Evolutionary conservation across 164 flowering plant species (phyloP).

Genomic region (Stephania cephalantha): DNA sequence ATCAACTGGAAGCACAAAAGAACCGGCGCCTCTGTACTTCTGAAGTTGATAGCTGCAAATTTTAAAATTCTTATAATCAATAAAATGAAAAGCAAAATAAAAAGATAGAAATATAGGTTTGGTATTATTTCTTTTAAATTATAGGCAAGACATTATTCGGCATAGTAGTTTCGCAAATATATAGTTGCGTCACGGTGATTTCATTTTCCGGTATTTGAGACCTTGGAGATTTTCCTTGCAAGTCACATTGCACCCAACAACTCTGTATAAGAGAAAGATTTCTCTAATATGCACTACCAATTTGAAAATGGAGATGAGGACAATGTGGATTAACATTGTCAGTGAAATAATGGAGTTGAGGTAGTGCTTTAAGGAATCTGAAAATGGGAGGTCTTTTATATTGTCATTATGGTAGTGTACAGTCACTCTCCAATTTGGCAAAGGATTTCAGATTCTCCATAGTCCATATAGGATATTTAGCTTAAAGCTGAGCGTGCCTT

Average conservation of each 20-base stretch:
- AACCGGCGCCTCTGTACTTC: constrained; percentile 86
- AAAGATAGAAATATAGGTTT: no score
- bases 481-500: background rate
- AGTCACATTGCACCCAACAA: background rate
- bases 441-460: background rate
- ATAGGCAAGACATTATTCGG: no score
- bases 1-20: constrained; percentile 92
- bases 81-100: no score
- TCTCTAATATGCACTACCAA: background rate
- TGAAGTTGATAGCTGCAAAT: constrained; percentile 89
- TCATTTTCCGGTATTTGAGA: background rate
- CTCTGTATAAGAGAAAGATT: background rate
- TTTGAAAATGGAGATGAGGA: no score
- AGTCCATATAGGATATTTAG: background rate
- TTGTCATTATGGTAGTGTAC: background rate
- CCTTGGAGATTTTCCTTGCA: background rate
- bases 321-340: background rate
- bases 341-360: background rate
- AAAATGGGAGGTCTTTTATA: background rate
- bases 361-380: constrained; percentile 5
- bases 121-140: no score
- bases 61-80: background rate
- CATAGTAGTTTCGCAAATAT: background rate
- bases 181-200: background rate
- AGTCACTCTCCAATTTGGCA: constrained; percentile 5